Base-by-base conservation (phyloP, 179 eudicot species). In the Carnegiea gigantea region DNA sequence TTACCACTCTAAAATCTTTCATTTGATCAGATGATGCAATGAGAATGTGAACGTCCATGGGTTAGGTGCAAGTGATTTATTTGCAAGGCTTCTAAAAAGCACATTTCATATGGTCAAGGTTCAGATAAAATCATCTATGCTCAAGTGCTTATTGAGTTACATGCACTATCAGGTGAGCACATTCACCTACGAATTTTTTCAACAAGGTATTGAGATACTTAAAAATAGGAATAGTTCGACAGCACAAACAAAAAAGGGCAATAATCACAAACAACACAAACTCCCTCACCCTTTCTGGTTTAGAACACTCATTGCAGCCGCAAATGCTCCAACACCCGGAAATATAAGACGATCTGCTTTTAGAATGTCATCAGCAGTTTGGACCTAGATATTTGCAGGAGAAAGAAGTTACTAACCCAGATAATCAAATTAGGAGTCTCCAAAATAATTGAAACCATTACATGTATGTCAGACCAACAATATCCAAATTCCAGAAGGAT, bases 271-370 rank as follows among this genome's bases (percentile, higher is more conserved):
- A 40, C 44, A 65, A 68, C 36, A 68, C 49, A 59, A 75, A 86
- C 57, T 51, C 57, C 82, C 85, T 79, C 78, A 94, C 99, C 97
- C 98, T 14, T 78, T 94, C 73, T 86, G 86, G 77, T 86, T 91
- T 33, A 96, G 89, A 79, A 96, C 91, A 82, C 92, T 95, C 95
- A 96, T 96, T 70, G 98, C 98, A 68, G 98, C 88, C 73, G 93
- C 99, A 89, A 96, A 96, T 48, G 99, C 99, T 64, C 99, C 99
- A 49, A 96, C 99, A 28, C 99, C 98, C 10, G 99, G 99, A 82
- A 96, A 92, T 80, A 96, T 83, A 71, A 96, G 97, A 30, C 97
- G 93, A 43, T 90, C 80, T 46, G 99, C 99, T 77, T 89, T 91
- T 53, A 94, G 75, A 82, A 96, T 96, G 86, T 96, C 98, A 62